A percentile compares a stretch with the other conserved stretches of the same genome.
phyloP scores from a whole-genome alignment of 139 green algal species.

The Haematococcus sp. region DNA sequence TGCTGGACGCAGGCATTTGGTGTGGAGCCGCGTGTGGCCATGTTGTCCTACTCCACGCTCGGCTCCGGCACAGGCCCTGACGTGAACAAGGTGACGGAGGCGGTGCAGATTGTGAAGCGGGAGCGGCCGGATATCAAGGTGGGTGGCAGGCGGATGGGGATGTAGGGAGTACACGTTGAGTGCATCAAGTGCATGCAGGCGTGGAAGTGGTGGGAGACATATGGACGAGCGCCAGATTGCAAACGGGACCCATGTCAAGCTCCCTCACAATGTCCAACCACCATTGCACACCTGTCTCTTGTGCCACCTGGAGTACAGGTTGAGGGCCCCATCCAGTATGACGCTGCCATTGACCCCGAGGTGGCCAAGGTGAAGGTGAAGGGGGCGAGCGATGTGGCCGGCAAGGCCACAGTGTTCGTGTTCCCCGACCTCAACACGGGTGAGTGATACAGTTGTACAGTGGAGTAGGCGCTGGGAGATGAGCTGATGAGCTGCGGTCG shows the following conservation, averaged over 20 bases:
- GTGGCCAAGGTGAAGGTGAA: constrained; percentile 57
- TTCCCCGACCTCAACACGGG: constrained; percentile 93
- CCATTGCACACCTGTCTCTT: no score
- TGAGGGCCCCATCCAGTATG: constrained; percentile 84
- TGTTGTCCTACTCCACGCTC: constrained; percentile 89
- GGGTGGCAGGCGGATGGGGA: no score
- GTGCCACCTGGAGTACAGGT: constrained; percentile 27
- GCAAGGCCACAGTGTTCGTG: constrained; percentile 78
- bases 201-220: no score
- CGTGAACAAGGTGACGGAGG: constrained; percentile 45
- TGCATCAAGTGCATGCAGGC: no score
- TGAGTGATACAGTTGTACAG: no score
- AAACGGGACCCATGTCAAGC: no score
- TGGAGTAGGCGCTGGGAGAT: no score
- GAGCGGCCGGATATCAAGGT: constrained; percentile 62
- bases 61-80: constrained; percentile 64
- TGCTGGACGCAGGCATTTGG: no score
- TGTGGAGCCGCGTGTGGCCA: constrained; percentile 81
- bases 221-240: no score
- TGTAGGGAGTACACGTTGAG: no score
- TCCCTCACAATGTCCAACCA: no score
- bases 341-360: constrained; percentile 78
- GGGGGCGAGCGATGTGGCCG: constrained; percentile 68
- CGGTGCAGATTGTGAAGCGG: constrained; percentile 59
- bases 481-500: no score